A percentile compares a stretch with the other conserved stretches of the same genome.
phyloP scores from a whole-genome alignment of 1,139 yeast genomes.

The Geotrichum aggregatum region DNA sequence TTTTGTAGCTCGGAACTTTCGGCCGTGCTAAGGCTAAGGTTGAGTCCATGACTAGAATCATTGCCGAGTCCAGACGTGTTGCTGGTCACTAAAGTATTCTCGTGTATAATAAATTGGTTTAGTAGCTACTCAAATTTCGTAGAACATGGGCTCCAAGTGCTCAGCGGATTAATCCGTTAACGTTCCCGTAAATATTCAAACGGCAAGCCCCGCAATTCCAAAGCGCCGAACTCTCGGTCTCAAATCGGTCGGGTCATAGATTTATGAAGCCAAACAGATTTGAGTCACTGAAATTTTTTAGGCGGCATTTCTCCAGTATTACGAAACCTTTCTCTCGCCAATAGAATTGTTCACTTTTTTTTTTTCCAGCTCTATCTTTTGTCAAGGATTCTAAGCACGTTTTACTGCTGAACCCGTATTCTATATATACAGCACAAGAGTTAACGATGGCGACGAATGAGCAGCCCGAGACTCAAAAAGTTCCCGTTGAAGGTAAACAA shows the following conservation, averaged over 20 bases:
- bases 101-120: constrained; percentile 23
- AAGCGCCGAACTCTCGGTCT: too few relatives aligned
- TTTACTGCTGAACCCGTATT: too few relatives aligned
- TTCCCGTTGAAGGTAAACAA: constrained; percentile 13
- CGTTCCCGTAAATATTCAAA: too few relatives aligned
- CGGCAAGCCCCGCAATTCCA: too few relatives aligned
- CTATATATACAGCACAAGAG: neutral
- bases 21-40: constrained; percentile 99
- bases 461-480: constrained; percentile 16
- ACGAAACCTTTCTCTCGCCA: neutral
- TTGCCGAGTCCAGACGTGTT: constrained; percentile 92
- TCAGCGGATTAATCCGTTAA: neutral
- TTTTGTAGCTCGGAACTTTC: constrained; percentile 83
- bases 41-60: constrained; percentile 95
- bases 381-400: too few relatives aligned
- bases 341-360: constrained; percentile 10
- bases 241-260: neutral
- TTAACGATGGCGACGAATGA: constrained; percentile 15
- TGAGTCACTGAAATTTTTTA: too few relatives aligned
- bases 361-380: neutral
- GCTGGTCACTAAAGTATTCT: constrained; percentile 30
- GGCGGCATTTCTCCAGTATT: neutral
- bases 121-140: neutral
- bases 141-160: neutral
- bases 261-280: too few relatives aligned